Base-by-base conservation (phyloP, 306 rosid species). In the Carpinus fangiana region DNA sequence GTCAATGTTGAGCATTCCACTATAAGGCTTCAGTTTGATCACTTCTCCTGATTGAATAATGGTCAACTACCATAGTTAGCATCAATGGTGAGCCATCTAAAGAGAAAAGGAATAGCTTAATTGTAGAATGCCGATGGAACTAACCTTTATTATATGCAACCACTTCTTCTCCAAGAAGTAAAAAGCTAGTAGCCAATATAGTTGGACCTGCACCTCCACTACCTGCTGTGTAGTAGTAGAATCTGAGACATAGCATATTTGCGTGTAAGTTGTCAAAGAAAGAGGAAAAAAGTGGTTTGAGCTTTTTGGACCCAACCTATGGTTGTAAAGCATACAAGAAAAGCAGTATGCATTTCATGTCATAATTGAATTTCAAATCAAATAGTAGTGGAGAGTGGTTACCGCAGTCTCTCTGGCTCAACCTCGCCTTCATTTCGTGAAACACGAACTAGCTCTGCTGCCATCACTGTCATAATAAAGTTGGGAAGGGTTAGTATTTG, bases 121-220 rank as follows among this genome's bases (percentile, higher is more conserved):
- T 9, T 23, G 60, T 50, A 78, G 17, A 81, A 83, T 26, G 74
- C 59, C 36, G 50, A 67, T 53, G 84, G 75, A 11, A 80, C 79
- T 73, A 76, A 90, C 97, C 98, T 88, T 90, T 92, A 86, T 80
- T 89, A 84, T 88, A 94, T 8, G 97, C 98, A 81, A 88, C 85
- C 74, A 94, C 97, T 86, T 94, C 97, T 86, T 94, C 98, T 79
- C 98, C 98, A 74, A 94, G 88, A 68, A 94, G 84, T 76, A 94
- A 83, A 87, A 94, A 94, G 73, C 98, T 94, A 54, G 98, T 92
- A 45, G 97, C 93, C 73, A 92, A 87, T 85, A 92, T 89, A 45
- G 98, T 92, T 62, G 98, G 98, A 81, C 97, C 97, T 61, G 97
- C 97, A 73, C 98, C 98, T 53, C 98, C 98, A 65, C 91, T 89